Evolutionary conservation across 257 asterid genomes (phyloP), one percentile per base, ranked within the genome.

Genomic region (Eustoma russellianum): DNA sequence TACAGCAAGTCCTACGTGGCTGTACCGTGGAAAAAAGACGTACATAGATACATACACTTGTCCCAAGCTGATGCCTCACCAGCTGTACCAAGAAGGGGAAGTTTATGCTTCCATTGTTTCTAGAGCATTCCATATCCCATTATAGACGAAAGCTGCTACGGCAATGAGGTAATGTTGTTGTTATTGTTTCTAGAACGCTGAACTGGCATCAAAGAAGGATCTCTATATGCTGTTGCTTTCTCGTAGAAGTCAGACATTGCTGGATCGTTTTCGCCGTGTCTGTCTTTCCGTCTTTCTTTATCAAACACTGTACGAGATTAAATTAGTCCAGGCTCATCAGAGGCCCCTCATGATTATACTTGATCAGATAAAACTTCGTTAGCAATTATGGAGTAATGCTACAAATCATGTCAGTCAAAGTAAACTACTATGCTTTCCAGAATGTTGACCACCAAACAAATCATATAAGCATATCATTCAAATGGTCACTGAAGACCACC

Each of bases 271-370:
- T 71, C 76, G 62, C 85, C 99, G n/a, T 61, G 53, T 40, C 77
- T 63, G 55, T 90, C 96, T 68, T 86, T 40, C 77, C 61, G 55
- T 90, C 96, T 68, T 86, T 90, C 58, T 66, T 90, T 73, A 86
- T 83, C 82, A 84, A 73, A 67, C 92, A 79, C 98, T 90, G 94
- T 69, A 61, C 54, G 46, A 50, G 13, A 46, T 11, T 13, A 52
- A 58, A 40, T n/a, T 24, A 24, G 30, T 24, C 30, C 3, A 24
- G 30, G 3, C 30, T 24, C 30, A 24, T 24, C 30, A 24, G 30
- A 24, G 30, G 30, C 3, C 30, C 30, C 30, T 24, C 30, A 24
- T 24, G 2, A 24, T 2, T 24, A 1, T 24, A 24, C 30, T 24
- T 24, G 30, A 24, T 24, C 30, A 24, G 30, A 24, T 24, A 24